Evolutionary conservation across 192 early-diverging fungal species (phyloP), one percentile per base, ranked within the genome.

Genomic region (Umbelopsis ramanniana): DNA sequence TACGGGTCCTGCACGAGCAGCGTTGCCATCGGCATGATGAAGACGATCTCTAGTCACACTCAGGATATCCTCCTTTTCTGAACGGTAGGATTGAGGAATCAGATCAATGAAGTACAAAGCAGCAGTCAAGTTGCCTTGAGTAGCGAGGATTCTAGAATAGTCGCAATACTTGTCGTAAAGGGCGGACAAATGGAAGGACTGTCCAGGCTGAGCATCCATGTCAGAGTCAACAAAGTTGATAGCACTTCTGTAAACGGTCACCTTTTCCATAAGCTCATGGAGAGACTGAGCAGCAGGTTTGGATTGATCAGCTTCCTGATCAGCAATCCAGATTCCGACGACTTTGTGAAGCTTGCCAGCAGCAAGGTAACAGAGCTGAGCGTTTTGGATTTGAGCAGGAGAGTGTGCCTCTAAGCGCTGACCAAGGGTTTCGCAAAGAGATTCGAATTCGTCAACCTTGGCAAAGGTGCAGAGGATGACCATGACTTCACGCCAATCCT

Each of bases 391-490:
- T 37, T 63, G 57, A 63, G 23, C 57, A 38, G 26, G 33, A 29
- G 57, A 63, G 15, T 63, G 57, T 53, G 81, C 46, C 74, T 91
- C 86, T 23, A 89, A 72, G 40, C 91, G 84, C 38, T 82, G 80
- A 15, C 91, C 93, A 12, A 94, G 87, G 5, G 81, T 76, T 66
- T 91, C 90, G 71, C 89, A 90, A 35, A 93, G 71, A n/a, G 74
- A 75, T 52, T 84, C 86, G 76, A 94, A 92, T 67, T 96, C 93
- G 47, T 98, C 96, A 33, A 90, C 82, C 67, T 89, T 87, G 46
- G 90, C 93, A 77, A 98, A 98, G 0, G 96, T 98, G 84, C 95
- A 98, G 53, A 99, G 87, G 9, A 98, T 83, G 14, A 94, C 97
- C 43, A 98, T 78, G 33, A 97, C 83, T 71, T 98, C 93, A 78